Conservation (phyloP, 2,329 filamentous ascomycete species). For the Ophiostoma australiae region DNA sequence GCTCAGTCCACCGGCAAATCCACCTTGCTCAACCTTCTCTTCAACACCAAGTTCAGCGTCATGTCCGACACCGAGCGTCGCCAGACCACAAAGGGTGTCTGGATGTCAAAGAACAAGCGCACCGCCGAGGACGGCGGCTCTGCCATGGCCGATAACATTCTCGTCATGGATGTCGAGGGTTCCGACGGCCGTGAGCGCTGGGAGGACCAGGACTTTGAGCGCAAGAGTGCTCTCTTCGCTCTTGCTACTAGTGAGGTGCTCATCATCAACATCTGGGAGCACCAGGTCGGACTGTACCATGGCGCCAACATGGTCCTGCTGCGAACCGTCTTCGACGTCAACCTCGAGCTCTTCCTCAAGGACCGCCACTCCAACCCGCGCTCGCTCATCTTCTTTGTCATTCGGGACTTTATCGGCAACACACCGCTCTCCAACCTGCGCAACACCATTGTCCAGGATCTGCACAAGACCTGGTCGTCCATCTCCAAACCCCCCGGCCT, state of each 20-base stretch:
- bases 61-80: constrained; percentile 93
- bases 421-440: constrained; percentile 88
- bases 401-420: constrained; percentile 89
- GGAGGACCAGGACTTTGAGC: constrained; percentile 97
- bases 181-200: constrained; percentile 94
- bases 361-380: constrained; percentile 86
- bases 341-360: constrained; percentile 92
- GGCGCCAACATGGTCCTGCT: constrained; percentile 97
- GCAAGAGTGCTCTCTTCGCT: constrained; percentile 95
- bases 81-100: constrained; percentile 98
- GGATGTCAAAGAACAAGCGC: constrained; percentile 96
- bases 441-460: constrained; percentile 82
- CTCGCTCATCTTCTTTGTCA: constrained; percentile 96
- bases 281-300: constrained; percentile 96
- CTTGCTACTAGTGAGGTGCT: constrained; percentile 95
- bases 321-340: constrained; percentile 99
- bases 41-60: constrained; percentile 92
- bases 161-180: constrained; percentile 99
- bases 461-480: constrained; percentile 86
- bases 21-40: constrained; percentile 90
- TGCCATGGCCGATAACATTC: constrained; percentile 94
- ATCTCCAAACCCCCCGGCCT: constrained; percentile 87
- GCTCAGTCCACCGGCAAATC: constrained; percentile 99
- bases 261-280: constrained; percentile 99
- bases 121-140: constrained; percentile 42